Base-by-base conservation (phyloP, 345 rosid species). In the Brassica incana region DNA sequence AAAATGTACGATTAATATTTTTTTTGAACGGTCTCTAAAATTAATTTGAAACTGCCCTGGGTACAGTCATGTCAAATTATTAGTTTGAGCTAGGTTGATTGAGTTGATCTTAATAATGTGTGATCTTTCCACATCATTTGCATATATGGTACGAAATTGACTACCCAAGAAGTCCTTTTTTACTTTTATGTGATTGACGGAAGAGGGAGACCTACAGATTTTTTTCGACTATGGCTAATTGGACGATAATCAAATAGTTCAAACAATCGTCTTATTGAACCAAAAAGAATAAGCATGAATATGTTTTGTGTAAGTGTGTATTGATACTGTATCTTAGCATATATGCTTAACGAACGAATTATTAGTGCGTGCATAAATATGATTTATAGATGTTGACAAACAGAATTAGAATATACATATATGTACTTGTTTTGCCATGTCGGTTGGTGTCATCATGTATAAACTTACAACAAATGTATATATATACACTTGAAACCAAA, bases 151-250 rank as follows among this genome's bases (percentile, higher is more conserved):
- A 80, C 83, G 59, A 74, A 62, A 23, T 29, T 63, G 54, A 40
- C 56, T 50, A 45, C 69, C 12, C 16, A 8, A 25, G 5, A 74
- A 70, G 79, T 69, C 40, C 7, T 63, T 64, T 80, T 63, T 35
- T 16, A 45, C 79, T 40, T 75, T 75, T 69, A 29, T 80, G 67
- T 70, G 83, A 75, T 64, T 70, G 83, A 75, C 70, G 71, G 76
- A 67, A 52, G 65, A 27, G 71, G 76, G 72, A 63, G 74, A 27
- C 59, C 66, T 74, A 68, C 64, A 64, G 3, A 5, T 5, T 45
- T 2, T 68, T 52, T 36, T 8, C 48, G 60, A 60, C 70, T 5
- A 29, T 36, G 71, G 5, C 76, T 69, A 16, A 64, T 36, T 67
- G 20, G 62, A 62, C 18, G 15, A 40, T 50, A 14, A 36, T 73